Conservation (phyloP, 345 rosid genomes). For the sweet orange (Citrus sinensis) region DNA sequence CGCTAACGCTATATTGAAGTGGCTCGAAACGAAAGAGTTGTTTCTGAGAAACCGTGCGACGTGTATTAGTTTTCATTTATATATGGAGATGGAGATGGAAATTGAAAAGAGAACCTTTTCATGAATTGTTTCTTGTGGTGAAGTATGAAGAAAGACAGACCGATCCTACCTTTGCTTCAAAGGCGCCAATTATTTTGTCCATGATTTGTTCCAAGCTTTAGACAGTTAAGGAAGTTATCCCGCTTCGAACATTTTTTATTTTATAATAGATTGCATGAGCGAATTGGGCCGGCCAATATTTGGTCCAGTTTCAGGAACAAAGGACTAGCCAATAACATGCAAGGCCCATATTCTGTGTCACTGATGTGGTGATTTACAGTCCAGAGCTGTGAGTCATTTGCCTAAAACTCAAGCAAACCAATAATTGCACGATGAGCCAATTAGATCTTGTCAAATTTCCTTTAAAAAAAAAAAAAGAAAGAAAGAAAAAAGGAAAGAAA, state of each 20-base stretch:
- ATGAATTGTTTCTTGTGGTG: not conserved
- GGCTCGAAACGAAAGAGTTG: not conserved
- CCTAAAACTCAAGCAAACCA: not conserved
- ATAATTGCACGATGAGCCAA: too few relatives aligned
- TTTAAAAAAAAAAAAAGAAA: too few relatives aligned
- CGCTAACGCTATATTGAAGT: not conserved
- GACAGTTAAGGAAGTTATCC: not conserved
- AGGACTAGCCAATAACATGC: not conserved
- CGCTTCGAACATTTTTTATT: not conserved
- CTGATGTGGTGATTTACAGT: not conserved
- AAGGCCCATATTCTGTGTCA: not conserved
- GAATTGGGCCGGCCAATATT: not conserved
- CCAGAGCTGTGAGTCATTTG: not conserved
- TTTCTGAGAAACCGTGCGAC: not conserved
- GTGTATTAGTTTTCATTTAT: too few relatives aligned
- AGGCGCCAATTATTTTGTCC: not conserved
- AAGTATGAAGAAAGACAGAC: slow-evolving; percentile 23
- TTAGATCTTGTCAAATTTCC: not conserved
- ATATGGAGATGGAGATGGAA: too few relatives aligned
- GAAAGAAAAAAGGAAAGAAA: too few relatives aligned
- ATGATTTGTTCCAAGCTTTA: not conserved
- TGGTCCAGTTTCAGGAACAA: not conserved
- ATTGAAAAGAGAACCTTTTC: not conserved
- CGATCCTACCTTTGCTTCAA: slow-evolving; percentile 34
- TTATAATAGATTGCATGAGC: too few relatives aligned